Evolutionary conservation across 2,329 filamentous ascomycete species (phyloP), one percentile per base, ranked within the genome.

Genomic region (Simplicillium aogashimaense): DNA sequence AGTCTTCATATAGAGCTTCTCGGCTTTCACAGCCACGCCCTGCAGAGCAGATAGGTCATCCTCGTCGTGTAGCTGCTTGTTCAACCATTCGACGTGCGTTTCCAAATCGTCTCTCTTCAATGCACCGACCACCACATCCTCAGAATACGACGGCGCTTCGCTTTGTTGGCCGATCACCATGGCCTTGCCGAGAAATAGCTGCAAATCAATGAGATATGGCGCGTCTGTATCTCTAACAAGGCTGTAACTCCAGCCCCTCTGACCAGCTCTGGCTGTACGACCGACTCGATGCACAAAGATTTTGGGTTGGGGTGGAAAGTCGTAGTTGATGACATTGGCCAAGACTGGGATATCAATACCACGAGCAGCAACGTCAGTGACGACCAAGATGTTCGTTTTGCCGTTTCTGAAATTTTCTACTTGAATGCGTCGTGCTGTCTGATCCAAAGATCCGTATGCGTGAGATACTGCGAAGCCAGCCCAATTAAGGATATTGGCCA

Each of bases 291-390:
- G 92, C 20, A 98, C 84, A 53, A 94, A 98, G 33, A 98, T 81
- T 64, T 98, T 98, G 15, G 92, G 87, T 54, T 97, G 92, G 2
- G 90, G 85, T 3, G 92, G 90, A 48, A 98, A 98, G 56, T 97
- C 90, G 62, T 94, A 98, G 68, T 98, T 97, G 68, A 98, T 90
- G 43, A 98, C 92, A 57, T 98, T 97, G 42, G 87, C 89, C 29
- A 98, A 72, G 36, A 95, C 76, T 0, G 92, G 92, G 50, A 98
- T 95, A 77, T 98, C 92, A 45, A 98, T 94, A 78, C 92, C 90
- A 70, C 92, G 77, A 16, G 92, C 92, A 12, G 92, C 92, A 40
- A 98, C 88, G 58, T 98, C 92, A 1, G 92, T 98, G 35, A 97
- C 90, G 3, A 98, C 89, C 8, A 98, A 66, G 36, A 98, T 88